Conservation (phyloP, 164 flowering plant genomes). For the Cinnamomum chago region DNA sequence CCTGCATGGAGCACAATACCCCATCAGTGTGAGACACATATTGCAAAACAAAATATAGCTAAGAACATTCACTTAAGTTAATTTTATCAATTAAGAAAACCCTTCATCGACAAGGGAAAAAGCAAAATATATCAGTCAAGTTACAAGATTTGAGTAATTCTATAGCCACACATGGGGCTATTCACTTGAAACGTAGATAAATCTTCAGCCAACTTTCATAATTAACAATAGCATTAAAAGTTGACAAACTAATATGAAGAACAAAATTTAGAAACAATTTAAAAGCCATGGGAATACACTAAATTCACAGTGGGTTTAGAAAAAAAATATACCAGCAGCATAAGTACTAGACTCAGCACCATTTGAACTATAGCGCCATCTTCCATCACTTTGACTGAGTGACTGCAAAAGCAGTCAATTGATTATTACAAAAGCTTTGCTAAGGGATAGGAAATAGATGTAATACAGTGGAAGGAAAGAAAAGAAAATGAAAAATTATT, state of each 20-base stretch:
- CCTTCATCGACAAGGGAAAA: neutral
- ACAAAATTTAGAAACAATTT: too few relatives aligned
- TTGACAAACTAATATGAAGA: too few relatives aligned
- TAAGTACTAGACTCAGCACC: conserved; percentile 78
- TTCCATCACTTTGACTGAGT: conserved; percentile 95
- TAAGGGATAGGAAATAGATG: neutral
- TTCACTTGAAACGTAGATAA: neutral
- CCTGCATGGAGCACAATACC: conserved; percentile 41
- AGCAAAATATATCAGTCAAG: neutral
- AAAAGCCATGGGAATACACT: neutral
- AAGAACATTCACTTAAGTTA: neutral
- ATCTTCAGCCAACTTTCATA: neutral
- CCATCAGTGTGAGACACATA: neutral
- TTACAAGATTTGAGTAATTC: too few relatives aligned
- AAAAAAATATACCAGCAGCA: conserved; percentile 75
- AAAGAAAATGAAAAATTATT: neutral
- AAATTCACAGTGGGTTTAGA: neutral
- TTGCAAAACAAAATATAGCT: neutral
- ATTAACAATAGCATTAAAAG: neutral
- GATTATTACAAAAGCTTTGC: neutral
- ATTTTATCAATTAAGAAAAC: neutral
- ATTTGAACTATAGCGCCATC: conserved; percentile 78
- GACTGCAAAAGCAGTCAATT: conserved; percentile 38
- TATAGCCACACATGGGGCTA: neutral
- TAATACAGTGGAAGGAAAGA: neutral